These are phyloP conservation scores for Peltaster fructicola DNA, from an alignment of 2,329 filamentous ascomycete species.

Conservation along the genomic window DNA sequence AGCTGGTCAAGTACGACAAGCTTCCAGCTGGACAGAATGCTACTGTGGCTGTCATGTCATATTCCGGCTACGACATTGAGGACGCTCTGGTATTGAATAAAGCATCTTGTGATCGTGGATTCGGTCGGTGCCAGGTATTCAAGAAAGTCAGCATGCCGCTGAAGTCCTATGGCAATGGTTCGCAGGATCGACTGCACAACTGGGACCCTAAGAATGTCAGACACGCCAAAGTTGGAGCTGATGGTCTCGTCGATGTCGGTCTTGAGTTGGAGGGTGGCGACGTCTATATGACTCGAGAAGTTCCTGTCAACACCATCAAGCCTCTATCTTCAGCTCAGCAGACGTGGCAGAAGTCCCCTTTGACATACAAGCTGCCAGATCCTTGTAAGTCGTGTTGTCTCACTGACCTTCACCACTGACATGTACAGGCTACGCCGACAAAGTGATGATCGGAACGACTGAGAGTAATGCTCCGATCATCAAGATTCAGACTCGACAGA, in stretches of 20 bases:
- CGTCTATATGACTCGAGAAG: constrained; percentile 79
- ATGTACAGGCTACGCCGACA: constrained; percentile 86
- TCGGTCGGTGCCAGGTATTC: constrained; percentile 95
- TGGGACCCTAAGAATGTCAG: constrained; percentile 32
- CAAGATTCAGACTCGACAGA: constrained; percentile 94
- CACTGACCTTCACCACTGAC: constrained; percentile 60
- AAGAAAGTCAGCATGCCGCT: constrained; percentile 78
- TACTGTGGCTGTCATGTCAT: constrained; percentile 97
- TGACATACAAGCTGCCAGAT: constrained; percentile 43
- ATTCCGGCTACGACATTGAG: constrained; percentile 98
- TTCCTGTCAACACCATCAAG: constrained; percentile 59
- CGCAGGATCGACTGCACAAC: constrained; percentile 43
- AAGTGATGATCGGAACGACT: constrained; percentile 82
- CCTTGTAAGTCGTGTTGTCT: too few relatives aligned
- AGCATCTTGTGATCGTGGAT: constrained; percentile 83
- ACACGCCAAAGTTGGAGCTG: constrained; percentile 58
- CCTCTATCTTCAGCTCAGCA: constrained; percentile 10
- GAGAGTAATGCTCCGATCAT: constrained; percentile 73
- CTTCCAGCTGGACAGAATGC: constrained; percentile 93
- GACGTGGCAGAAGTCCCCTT: constrained; percentile 18
- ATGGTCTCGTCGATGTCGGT: constrained; percentile 78
- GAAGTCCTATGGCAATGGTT: constrained; percentile 73
- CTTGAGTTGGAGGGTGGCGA: constrained; percentile 62
- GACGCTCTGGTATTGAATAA: constrained; percentile 95
- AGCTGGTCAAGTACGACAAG: constrained; percentile 93